These are phyloP conservation scores for Xylaria venustula DNA, from an alignment of 495 filamentous ascomycete species.

Conservation along the genomic window DNA sequence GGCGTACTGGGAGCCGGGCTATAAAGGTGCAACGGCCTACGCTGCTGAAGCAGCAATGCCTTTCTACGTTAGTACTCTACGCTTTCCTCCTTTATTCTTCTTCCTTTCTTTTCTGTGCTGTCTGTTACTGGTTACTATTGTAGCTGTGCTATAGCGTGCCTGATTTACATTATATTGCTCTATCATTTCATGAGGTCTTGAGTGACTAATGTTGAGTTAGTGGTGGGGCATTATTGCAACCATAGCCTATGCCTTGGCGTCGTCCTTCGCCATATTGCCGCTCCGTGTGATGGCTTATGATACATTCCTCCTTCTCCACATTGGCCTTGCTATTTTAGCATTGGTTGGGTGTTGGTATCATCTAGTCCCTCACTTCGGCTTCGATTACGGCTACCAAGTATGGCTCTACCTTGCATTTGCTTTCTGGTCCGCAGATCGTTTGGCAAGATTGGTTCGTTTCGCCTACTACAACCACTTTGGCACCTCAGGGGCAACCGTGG, in stretches of 20 bases:
- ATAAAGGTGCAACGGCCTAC: constrained; percentile 3
- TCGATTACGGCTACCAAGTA: constrained; percentile 33
- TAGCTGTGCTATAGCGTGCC: background rate
- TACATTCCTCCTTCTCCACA: constrained; percentile 40
- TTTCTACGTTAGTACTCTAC: background rate
- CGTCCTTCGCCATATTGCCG: constrained; percentile 18
- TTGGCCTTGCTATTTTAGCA: constrained; percentile 35
- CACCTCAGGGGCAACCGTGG: constrained; percentile 37
- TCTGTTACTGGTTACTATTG: too few relatives aligned
- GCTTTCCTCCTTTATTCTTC: too few relatives aligned
- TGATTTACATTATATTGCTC: background rate
- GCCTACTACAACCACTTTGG: constrained; percentile 47
- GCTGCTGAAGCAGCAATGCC: constrained; percentile 1
- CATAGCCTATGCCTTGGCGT: constrained; percentile 14
- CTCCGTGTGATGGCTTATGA: constrained; percentile 40
- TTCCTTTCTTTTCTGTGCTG: too few relatives aligned
- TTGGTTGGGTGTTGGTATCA: constrained; percentile 47
- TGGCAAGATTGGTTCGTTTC: constrained; percentile 31
- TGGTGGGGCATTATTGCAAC: constrained; percentile 42
- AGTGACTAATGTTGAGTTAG: constrained; percentile 14
- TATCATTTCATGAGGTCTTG: constrained; percentile 11
- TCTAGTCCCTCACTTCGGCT: constrained; percentile 20
- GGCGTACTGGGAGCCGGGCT: background rate
- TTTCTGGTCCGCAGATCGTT: constrained; percentile 47
- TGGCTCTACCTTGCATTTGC: constrained; percentile 45